These are phyloP conservation scores for Pythium plurisporium DNA, from an alignment of 352 stramenopile genomes.

Conservation along the genomic window DNA sequence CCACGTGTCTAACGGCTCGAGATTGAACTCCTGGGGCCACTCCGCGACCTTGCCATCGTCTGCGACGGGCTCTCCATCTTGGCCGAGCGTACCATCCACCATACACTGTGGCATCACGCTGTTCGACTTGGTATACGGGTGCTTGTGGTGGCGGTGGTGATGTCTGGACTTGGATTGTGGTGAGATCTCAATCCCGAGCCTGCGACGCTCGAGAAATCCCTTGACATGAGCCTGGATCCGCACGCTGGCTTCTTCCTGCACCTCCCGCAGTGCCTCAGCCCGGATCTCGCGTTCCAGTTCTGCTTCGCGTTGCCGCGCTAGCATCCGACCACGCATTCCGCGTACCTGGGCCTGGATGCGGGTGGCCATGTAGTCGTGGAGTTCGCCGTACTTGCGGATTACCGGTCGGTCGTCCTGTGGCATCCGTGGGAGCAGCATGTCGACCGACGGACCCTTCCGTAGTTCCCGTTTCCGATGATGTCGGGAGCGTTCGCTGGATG, in stretches of 20 bases:
- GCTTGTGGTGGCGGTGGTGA: not conserved
- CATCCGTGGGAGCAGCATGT: conserved; percentile 5
- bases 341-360: conserved; percentile 38
- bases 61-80: conserved; percentile 2
- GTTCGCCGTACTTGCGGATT: not conserved
- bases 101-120: conserved; percentile 5
- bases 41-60: conserved; percentile 24
- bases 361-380: conserved; percentile 29
- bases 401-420: not conserved
- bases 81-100: not conserved
- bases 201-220: conserved; percentile 25
- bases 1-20: conserved; percentile 47
- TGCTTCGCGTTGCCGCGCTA: conserved; percentile 12
- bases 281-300: conserved; percentile 37
- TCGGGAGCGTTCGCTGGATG: not conserved
- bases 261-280: conserved; percentile 37
- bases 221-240: conserved; percentile 41
- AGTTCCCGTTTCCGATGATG: not conserved
- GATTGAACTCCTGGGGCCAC: conserved; percentile 54
- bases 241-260: conserved; percentile 21
- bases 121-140: conserved; percentile 13
- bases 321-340: conserved; percentile 24
- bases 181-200: not conserved
- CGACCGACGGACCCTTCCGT: not conserved
- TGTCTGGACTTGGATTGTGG: not conserved